Percentiles rank a stretch among this genome's conserved stretches.
Evolutionary conservation across 73 alveolate genomes (phyloP).

Genomic region (Stentor coeruleus): DNA sequence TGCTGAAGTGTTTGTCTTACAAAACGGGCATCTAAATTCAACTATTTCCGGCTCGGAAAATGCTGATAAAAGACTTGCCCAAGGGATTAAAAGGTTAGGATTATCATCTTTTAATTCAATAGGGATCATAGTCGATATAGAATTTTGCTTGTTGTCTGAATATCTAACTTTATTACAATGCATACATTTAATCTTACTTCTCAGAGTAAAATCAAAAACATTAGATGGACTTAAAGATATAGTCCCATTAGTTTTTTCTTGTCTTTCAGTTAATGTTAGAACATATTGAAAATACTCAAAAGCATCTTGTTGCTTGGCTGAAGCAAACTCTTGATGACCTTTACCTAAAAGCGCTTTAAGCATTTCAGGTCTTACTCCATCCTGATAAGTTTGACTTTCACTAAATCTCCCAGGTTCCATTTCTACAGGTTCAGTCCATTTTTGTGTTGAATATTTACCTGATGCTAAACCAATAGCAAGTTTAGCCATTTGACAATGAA

Average conservation of each 20-base stretch:
- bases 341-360: slow-evolving; percentile 95
- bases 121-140: slow-evolving; percentile 53
- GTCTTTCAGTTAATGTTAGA: slow-evolving; percentile 72
- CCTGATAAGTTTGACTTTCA: slow-evolving; percentile 84
- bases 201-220: slow-evolving; percentile 79
- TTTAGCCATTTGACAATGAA: slow-evolving; percentile 84
- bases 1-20: slow-evolving; percentile 69
- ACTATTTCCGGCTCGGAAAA: slow-evolving; percentile 80
- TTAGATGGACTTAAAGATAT: slow-evolving; percentile 59
- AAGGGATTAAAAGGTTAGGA: slow-evolving; percentile 55
- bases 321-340: slow-evolving; percentile 92
- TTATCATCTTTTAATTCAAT: slow-evolving; percentile 68
- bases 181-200: slow-evolving; percentile 79
- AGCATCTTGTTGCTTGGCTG: slow-evolving; percentile 98
- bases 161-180: slow-evolving; percentile 88
- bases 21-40: slow-evolving; percentile 78
- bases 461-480: slow-evolving; percentile 86
- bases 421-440: slow-evolving; percentile 59
- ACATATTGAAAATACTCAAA: slow-evolving; percentile 86
- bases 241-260: slow-evolving; percentile 21
- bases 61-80: slow-evolving; percentile 68
- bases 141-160: slow-evolving; percentile 40
- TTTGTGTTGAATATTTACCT: slow-evolving; percentile 91
- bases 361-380: slow-evolving; percentile 87
- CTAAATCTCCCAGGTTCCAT: slow-evolving; percentile 65